Evolutionary conservation across 306 rosid genomes (phyloP), one percentile per base, ranked within the genome.

Genomic region (Prunus padus): DNA sequence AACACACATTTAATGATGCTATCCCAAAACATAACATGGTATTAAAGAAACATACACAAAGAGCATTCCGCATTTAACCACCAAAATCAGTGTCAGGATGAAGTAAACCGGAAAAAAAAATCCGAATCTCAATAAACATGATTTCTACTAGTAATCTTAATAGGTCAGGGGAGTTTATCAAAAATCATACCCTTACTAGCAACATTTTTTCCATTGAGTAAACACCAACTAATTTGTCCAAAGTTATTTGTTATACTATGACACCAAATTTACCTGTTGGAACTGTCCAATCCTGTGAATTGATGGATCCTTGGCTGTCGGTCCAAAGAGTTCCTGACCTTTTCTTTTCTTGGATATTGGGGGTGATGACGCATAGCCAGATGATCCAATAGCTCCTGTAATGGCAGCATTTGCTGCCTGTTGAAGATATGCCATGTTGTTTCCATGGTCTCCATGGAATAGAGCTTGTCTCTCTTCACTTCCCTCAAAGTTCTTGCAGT

Each of bases 381-480:
- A 92, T 83, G 98, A 89, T 71, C 98, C 99, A 83, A 92, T 88
- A 76, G 98, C 99, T 80, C 97, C 99, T 79, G 98, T 96, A 80
- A 96, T 92, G 86, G 99, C 97, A 82, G 99, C 99, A 87, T 96
- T 96, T 71, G 99, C 99, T 28, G 94, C 97, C 87, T 89, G 98
- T 84, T 92, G 99, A 86, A 89, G 79, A 82, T 82, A 82, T 45
- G 87, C 85, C 46, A 85, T 84, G 82, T 85, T 95, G 89, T 85
- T 90, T 77, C 83, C 89, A 82, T 88, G 97, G 71, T 96, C 98
- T 71, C 97, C 98, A 68, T 89, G 97, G 85, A 88, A 92, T 83
- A 92, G 80, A 76, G 99, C 97, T 85, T 90, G 99, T 65, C 99
- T 90, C 84, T 96, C 99, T 92, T 89, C 98, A 83, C 98, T 96